Percentiles rank a stretch among this genome's conserved stretches.
These are phyloP conservation scores for Nasturtium officinale DNA, from an alignment of 345 rosid species.

Conservation along the genomic window DNA sequence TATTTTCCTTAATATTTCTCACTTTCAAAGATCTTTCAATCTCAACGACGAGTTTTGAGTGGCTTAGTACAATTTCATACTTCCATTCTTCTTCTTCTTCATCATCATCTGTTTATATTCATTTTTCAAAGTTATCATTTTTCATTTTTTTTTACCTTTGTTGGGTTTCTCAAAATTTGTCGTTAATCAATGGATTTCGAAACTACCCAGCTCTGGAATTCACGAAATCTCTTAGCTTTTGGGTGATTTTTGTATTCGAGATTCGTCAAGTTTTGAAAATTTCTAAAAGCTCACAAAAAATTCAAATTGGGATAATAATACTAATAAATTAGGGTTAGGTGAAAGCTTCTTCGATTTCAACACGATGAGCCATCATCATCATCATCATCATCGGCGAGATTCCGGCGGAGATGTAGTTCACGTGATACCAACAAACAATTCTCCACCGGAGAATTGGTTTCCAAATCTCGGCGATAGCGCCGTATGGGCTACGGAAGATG, in stretches of 20 bases:
- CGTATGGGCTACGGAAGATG: slow-evolving; percentile 95
- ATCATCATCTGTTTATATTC: slow-evolving; percentile 17
- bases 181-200: slow-evolving; percentile 25
- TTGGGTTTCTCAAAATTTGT: slow-evolving; percentile 37
- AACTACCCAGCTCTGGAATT: slow-evolving; percentile 42
- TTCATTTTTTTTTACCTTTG: background rate
- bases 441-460: slow-evolving; percentile 62
- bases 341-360: slow-evolving; percentile 3
- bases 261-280: slow-evolving; percentile 6
- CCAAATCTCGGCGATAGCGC: slow-evolving; percentile 58
- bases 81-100: slow-evolving; percentile 10
- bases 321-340: slow-evolving; percentile 45
- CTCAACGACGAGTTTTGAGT: slow-evolving; percentile 22
- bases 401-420: slow-evolving; percentile 79
- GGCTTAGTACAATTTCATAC: background rate
- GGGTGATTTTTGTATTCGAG: slow-evolving; percentile 21
- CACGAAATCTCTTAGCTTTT: slow-evolving; percentile 20
- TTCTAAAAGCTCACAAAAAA: slow-evolving; percentile 10
- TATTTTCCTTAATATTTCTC: background rate
- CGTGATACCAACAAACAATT: slow-evolving; percentile 54
- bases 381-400: slow-evolving; percentile 53
- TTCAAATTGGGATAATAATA: background rate
- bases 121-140: slow-evolving; percentile 3
- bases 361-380: slow-evolving; percentile 53
- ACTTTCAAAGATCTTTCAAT: slow-evolving; percentile 23